Evolutionary conservation across 345 rosid species (phyloP).

Genomic region (Salix arbutifolia): DNA sequence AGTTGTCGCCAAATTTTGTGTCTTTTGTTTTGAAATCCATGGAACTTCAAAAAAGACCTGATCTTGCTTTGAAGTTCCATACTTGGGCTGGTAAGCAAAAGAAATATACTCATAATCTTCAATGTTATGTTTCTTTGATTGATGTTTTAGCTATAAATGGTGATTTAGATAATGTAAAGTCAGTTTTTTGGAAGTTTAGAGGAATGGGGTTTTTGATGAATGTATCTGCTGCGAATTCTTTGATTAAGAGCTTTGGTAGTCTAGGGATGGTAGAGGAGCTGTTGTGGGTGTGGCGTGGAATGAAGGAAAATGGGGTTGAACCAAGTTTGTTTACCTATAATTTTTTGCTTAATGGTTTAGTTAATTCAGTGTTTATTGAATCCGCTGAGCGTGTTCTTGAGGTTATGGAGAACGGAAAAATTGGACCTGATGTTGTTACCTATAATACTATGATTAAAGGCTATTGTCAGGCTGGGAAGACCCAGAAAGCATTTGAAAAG

Average conservation of each 20-base stretch:
- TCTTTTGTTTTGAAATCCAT: slow-evolving; percentile 48
- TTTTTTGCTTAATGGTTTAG: slow-evolving; percentile 72
- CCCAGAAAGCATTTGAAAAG: slow-evolving; percentile 57
- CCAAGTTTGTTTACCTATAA: slow-evolving; percentile 71
- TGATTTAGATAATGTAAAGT: slow-evolving; percentile 48
- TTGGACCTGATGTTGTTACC: slow-evolving; percentile 65
- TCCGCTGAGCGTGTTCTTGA: slow-evolving; percentile 73
- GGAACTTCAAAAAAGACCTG: slow-evolving; percentile 44
- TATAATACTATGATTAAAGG: slow-evolving; percentile 87
- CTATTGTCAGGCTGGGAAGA: slow-evolving; percentile 62
- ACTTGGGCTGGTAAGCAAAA: slow-evolving; percentile 71
- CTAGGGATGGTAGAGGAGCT: slow-evolving; percentile 90
- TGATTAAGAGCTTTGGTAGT: slow-evolving; percentile 76
- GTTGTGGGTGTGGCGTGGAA: slow-evolving; percentile 85
- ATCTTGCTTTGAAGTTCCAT: slow-evolving; percentile 59
- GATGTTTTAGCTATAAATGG: slow-evolving; percentile 47
- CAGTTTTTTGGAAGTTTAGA: slow-evolving; percentile 41
- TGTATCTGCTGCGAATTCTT: slow-evolving; percentile 46
- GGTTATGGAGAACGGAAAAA: slow-evolving; percentile 67
- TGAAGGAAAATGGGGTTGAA: slow-evolving; percentile 80
- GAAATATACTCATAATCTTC: slow-evolving; percentile 61
- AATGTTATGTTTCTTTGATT: slow-evolving; percentile 62
- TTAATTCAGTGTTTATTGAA: slow-evolving; percentile 59
- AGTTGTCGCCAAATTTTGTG: slow-evolving; percentile 63
- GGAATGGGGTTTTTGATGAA: slow-evolving; percentile 47